phyloP scores from a whole-genome alignment of 148 eudicot genomes.

The Vaccinium myrtillus region DNA sequence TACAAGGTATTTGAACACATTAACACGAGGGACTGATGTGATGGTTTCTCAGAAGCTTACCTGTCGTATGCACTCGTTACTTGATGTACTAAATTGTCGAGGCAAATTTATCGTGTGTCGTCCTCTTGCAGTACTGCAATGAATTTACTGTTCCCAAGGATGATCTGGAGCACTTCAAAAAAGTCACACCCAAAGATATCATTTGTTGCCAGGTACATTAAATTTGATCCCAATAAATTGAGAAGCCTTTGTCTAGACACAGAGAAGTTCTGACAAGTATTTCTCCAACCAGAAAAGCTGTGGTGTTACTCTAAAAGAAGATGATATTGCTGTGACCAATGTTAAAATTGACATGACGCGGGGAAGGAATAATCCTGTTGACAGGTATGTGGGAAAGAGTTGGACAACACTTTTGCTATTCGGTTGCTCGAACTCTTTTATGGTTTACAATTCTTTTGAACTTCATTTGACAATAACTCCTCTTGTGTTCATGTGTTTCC shows the following conservation, averaged over 20 bases:
- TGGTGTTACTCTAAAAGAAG: conserved; percentile 48
- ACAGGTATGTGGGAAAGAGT: conserved; percentile 33
- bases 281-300: conserved; percentile 35
- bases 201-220: conserved; percentile 54
- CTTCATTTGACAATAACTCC: conserved; percentile 11
- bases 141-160: conserved; percentile 68
- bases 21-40: background rate
- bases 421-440: background rate
- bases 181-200: conserved; percentile 51
- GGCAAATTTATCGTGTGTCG: background rate
- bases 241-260: background rate
- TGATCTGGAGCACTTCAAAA: conserved; percentile 45
- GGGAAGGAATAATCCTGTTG: conserved; percentile 54
- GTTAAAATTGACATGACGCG: conserved; percentile 59
- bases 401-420: background rate
- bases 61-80: background rate
- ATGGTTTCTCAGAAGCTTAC: conserved; percentile 1
- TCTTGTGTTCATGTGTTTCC: conserved; percentile 29
- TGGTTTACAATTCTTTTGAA: conserved; percentile 6
- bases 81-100: background rate
- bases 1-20: conserved; percentile 44
- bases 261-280: background rate
- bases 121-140: conserved; percentile 54
- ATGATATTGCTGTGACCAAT: conserved; percentile 54
- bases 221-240: background rate